Evolutionary conservation across 2,329 filamentous ascomycete species (phyloP).

Genomic region (Raffaelea albimanens): DNA sequence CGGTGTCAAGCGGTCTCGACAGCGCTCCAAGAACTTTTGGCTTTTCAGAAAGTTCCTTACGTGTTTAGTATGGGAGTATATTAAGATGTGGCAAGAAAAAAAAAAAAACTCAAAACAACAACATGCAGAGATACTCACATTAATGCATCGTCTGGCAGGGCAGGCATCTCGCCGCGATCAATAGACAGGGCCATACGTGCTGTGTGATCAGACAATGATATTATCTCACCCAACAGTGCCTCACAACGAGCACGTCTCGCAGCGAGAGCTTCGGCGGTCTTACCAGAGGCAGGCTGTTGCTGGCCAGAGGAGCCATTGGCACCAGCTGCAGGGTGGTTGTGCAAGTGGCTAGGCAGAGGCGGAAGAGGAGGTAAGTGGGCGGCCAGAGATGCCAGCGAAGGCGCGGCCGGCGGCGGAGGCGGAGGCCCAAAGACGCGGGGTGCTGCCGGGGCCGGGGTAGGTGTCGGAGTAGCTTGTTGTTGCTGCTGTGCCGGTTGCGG

Average conservation of each 20-base stretch:
- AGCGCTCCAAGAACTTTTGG: conserved; percentile 14
- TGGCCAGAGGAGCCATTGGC: not conserved
- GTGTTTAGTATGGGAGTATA: not conserved
- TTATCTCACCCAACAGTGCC: conserved; percentile 24
- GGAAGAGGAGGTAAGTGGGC: conserved; percentile 9
- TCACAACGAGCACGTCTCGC: conserved; percentile 18
- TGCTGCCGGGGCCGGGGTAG: not conserved
- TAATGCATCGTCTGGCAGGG: conserved; percentile 11
- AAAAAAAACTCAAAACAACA: not conserved
- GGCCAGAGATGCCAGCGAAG: conserved; percentile 8
- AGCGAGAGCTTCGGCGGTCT: conserved; percentile 10
- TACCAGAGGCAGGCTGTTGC: conserved; percentile 2
- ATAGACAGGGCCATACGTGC: conserved; percentile 28
- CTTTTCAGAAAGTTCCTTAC: conserved; percentile 11
- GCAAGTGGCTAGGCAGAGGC: conserved; percentile 3
- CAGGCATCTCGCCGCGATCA: conserved; percentile 16
- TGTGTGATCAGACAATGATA: conserved; percentile 32
- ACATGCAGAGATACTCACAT: conserved; percentile 2
- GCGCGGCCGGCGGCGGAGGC: conserved; percentile 9
- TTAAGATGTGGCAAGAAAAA: not conserved
- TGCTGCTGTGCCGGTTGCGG: not conserved
- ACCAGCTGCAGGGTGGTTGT: not conserved
- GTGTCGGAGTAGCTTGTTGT: not conserved
- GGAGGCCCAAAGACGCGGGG: conserved; percentile 13
- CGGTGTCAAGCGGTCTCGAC: conserved; percentile 9